Conservation (phyloP, 2,329 filamentous ascomycete genomes). For the Cordyceps cicadae region DNA sequence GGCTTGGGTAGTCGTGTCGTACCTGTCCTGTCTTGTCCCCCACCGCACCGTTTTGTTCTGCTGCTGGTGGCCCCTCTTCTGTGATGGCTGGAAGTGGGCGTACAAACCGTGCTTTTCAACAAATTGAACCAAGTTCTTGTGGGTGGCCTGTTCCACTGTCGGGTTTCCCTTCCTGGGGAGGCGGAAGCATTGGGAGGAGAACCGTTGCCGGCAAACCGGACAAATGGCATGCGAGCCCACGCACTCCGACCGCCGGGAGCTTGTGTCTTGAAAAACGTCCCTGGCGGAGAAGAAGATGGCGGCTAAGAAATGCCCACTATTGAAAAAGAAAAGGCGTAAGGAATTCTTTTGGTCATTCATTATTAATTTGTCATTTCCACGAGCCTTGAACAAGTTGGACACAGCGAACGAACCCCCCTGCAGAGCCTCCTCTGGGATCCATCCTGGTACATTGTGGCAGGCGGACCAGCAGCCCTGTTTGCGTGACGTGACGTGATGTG, state of each 20-base stretch:
- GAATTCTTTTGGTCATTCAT: too few relatives aligned
- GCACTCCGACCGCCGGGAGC: conserved; percentile 2
- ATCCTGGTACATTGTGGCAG: background rate
- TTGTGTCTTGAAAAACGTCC: too few relatives aligned
- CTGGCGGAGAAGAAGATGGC: too few relatives aligned
- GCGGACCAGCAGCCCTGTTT: background rate
- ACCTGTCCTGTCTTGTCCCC: background rate
- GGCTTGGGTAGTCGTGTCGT: background rate
- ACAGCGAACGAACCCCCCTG: background rate
- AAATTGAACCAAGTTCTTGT: background rate
- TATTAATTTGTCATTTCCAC: too few relatives aligned
- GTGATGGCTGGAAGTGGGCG: background rate
- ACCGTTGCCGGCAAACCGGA: background rate
- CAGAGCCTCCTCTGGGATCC: background rate
- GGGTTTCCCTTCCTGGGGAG: background rate
- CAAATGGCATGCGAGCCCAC: conserved; percentile 1
- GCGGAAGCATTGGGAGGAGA: too few relatives aligned
- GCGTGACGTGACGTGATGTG: background rate
- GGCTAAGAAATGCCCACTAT: too few relatives aligned
- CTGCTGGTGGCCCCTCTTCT: background rate
- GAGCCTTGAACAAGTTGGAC: background rate
- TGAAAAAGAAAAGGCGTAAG: too few relatives aligned
- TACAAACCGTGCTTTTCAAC: background rate
- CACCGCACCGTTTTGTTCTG: background rate
- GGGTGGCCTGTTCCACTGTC: background rate